Evolutionary conservation across 2,329 filamentous ascomycete species (phyloP), one percentile per base, ranked within the genome.

Genomic region (Colletotrichum sp.): DNA sequence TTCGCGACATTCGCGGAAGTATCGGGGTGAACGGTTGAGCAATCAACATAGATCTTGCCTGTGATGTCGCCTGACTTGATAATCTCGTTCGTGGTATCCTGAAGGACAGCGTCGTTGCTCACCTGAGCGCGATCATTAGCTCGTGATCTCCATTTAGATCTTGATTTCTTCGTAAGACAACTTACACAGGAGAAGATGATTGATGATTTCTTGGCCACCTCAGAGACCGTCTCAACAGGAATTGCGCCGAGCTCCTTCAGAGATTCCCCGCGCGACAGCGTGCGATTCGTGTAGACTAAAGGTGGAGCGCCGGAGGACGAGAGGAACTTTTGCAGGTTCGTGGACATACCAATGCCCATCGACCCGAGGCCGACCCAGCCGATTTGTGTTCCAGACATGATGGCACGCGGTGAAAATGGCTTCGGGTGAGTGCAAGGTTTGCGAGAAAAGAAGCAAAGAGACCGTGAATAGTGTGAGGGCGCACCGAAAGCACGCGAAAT

Each of bases 221-320:
- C 82, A 13, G 79, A 75, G 67, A 86, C 85, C n/a, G 77, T 83
- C 7, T 80, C 75, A 52, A 82, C 82, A 0, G 84, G 80, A 6
- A 81, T 77, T 7, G 79, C 85, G 6, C 85, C 84, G 7, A 84
- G 76, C 10, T 80, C 79, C 72, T 82, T 80, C 26, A 86, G 77
- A 10, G 81, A 59, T 6, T 82, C 78, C 21, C 84, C 85, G 81
- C 84, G 21, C 6, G 55, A 68, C 16, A 68, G 36, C 0, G 85
- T 86, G 1, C 88, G 85, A 81, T 92, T 93, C 26, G 90, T 92
- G 75, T 92, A 92, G 32, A 93, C 81, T 5, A 93, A 82, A 39
- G 84, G 88, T 34, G 93, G 82, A 74, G 90, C 82, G 0, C 59
- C 67, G 36, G 91, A 90, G 3, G 91, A 88, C 78, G 93, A 92